These are phyloP conservation scores for Vigna angularis DNA, from an alignment of 306 rosid species.

Conservation along the genomic window DNA sequence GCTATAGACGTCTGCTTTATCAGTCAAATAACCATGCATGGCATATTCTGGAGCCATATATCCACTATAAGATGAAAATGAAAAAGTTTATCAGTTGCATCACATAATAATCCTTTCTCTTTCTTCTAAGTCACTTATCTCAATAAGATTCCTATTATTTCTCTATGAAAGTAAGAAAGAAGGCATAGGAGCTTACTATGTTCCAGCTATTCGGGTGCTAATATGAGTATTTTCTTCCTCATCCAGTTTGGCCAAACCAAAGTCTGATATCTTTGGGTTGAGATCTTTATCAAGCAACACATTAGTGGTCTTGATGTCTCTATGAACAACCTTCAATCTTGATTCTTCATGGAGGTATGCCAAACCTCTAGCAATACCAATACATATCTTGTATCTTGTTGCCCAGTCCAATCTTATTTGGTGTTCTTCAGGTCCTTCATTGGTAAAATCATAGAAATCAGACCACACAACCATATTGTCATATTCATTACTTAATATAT, in stretches of 20 bases:
- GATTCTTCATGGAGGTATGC: conserved; percentile 88
- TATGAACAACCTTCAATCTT: conserved; percentile 67
- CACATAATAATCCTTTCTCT: too few species aligned
- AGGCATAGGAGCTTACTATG: conserved; percentile 51
- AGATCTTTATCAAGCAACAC: conserved; percentile 66
- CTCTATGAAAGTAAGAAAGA: neutral
- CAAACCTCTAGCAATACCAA: conserved; percentile 72
- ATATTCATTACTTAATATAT: neutral
- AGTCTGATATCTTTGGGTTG: conserved; percentile 68
- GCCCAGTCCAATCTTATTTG: conserved; percentile 59
- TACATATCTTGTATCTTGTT: conserved; percentile 65
- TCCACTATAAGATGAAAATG: conserved; percentile 44
- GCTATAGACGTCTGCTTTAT: conserved; percentile 82
- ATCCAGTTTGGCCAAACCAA: conserved; percentile 74
- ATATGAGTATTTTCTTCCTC: conserved; percentile 74
- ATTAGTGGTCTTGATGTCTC: conserved; percentile 77
- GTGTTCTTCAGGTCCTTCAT: conserved; percentile 43
- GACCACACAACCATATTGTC: neutral
- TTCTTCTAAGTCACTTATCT: too few species aligned
- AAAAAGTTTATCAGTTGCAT: neutral
- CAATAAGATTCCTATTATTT: too few species aligned
- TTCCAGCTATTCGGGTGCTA: conserved; percentile 70
- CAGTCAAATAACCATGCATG: conserved; percentile 71
- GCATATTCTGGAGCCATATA: conserved; percentile 73
- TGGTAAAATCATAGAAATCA: conserved; percentile 16